Base-by-base conservation (phyloP, 352 stramenopile genomes). In the Phytophthora macrochlamydospora region DNA sequence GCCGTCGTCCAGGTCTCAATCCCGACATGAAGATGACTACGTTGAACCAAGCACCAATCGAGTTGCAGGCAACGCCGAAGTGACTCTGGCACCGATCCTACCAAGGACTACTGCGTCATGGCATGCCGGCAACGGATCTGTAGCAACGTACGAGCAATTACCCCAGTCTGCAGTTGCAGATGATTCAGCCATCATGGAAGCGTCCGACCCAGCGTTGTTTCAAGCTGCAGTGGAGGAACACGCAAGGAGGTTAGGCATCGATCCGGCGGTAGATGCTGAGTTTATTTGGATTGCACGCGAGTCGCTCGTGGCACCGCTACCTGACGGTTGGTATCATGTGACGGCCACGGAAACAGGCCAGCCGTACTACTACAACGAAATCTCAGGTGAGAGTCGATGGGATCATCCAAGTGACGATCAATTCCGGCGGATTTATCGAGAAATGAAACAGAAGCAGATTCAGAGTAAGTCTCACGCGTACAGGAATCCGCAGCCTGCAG, bases 321-420 rank as follows among this genome's bases (percentile, higher is more conserved):
- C 87, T 1, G 58, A 79, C 30, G 84, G 79, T 1, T 95, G 85
- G 85, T 82, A 88, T 29, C 73, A 90, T 56, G 79, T 86, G 42
- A 83, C 83, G 44, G 82, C 84, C 4, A 82, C 63, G 2, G 77
- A 90, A 64, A 86, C 73, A 13, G 79, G 73, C 8, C 70, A 77
- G 38, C 84, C 84, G 51, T 94, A 94, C 44, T 95, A 94, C 51
- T 95, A 95, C 73, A 90, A 92, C 53, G 73, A 83, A n/a, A 59
- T 77, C 13, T 87, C 77, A 1, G 85, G 86, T 7, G 87, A 94
- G 52, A 95, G 87, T 60, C 74, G 85, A 37, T 95, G 87, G 87
- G 87, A 94, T 50, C 87, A 95, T 65, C 87, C 87, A 5, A 77
- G 71, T 44, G 87, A 95, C 54, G 79, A 92, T 14, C 62, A 88